Conservation (phyloP, 176 grass and related monocot genomes). For the Metroxylon sagu region DNA sequence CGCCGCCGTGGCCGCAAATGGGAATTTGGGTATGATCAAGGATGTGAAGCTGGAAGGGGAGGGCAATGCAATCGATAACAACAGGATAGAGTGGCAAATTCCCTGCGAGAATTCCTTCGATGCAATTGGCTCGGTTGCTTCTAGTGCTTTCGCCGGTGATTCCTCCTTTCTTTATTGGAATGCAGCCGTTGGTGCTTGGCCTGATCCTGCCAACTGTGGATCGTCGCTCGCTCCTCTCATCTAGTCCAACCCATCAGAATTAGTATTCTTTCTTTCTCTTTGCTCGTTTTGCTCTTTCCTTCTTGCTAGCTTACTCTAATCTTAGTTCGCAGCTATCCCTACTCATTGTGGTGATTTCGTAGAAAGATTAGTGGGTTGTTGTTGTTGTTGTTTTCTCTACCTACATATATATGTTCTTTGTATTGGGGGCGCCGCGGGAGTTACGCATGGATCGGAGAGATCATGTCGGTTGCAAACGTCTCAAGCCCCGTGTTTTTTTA, state of each 20-base stretch:
- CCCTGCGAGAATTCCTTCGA: background rate
- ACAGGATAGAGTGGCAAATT: conserved; percentile 5
- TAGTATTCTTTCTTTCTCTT: background rate
- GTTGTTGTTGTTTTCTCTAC: background rate
- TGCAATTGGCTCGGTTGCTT: background rate
- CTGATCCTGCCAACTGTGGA: background rate
- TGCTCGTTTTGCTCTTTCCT: background rate
- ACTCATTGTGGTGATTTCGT: background rate
- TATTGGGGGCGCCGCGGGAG: background rate
- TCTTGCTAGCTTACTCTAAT: background rate
- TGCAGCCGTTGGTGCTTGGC: background rate
- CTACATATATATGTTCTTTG: background rate
- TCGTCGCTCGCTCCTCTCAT: conserved; percentile 13
- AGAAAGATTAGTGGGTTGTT: background rate
- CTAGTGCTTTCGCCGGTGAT: background rate
- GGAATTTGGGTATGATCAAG: background rate
- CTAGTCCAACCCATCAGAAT: background rate
- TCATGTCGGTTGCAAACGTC: conserved; percentile 2
- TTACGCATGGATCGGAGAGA: background rate
- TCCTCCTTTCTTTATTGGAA: conserved; percentile 8
- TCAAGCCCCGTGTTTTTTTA: background rate
- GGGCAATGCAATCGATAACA: background rate
- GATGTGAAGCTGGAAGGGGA: conserved; percentile 12
- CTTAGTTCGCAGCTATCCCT: no score
- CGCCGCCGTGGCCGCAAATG: background rate